Percentiles rank a stretch among this genome's conserved stretches.
These are phyloP conservation scores for Parasitella parasitica DNA, from an alignment of 371 early-diverging fungal genomes.

Conservation along the genomic window DNA sequence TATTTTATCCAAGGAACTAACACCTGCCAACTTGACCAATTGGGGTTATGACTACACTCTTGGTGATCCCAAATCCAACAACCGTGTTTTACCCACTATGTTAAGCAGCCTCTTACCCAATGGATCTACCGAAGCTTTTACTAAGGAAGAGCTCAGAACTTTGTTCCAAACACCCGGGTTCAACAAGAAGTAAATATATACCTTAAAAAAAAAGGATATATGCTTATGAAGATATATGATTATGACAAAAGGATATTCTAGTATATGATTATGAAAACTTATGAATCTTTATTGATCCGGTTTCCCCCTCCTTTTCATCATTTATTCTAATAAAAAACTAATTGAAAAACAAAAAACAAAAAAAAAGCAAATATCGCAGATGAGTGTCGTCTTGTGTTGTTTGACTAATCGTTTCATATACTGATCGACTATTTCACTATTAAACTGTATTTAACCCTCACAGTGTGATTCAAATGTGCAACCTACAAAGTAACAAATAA, in stretches of 20 bases:
- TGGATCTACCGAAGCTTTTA: slow-evolving; percentile 9
- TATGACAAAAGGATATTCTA: no score
- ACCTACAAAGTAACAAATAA: background rate
- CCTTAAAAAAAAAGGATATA: background rate
- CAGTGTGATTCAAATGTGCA: background rate
- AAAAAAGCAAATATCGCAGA: no score
- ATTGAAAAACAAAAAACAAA: background rate
- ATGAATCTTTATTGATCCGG: background rate
- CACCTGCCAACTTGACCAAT: slow-evolving; percentile 37
- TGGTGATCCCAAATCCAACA: slow-evolving; percentile 21
- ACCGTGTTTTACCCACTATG: slow-evolving; percentile 22
- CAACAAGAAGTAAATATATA: no score
- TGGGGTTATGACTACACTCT: slow-evolving; percentile 38
- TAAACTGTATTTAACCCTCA: background rate
- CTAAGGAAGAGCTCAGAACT: slow-evolving; percentile 15
- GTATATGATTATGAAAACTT: background rate
- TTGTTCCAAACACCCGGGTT: slow-evolving; percentile 23
- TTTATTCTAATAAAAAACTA: background rate
- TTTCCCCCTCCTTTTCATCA: background rate
- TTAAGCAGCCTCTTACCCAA: slow-evolving; percentile 20
- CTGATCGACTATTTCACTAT: no score
- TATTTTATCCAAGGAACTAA: slow-evolving; percentile 32
- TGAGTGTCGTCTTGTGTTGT: no score
- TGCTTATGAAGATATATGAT: background rate
- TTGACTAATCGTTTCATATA: no score